Base-by-base conservation (phyloP, 2,329 filamentous ascomycete species). In the Lojkania enalia region DNA sequence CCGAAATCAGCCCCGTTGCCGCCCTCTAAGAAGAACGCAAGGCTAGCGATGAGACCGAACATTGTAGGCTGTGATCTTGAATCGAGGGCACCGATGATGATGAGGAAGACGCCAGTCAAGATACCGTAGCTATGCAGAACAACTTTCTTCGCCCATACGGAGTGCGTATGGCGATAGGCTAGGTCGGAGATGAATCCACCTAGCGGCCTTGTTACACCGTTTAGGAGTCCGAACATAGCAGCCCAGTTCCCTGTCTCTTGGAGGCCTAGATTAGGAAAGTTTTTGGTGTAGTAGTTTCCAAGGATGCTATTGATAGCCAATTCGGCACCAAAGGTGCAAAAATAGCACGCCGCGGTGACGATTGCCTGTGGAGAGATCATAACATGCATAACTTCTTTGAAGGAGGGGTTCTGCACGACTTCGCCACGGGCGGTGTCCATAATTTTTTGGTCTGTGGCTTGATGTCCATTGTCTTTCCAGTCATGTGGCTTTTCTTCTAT, bases 1-100 rank as follows among this genome's bases (percentile, higher is more conserved):
- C 87, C 82, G 69, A 92, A 95, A 71, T 87, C 90, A 19, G 87
- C 83, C 0, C 90, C 90, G 64, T 95, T 95, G 29, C 83, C 84
- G 1, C 86, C 88, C 66, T 94, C 88, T 30, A 90, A 72, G 73
- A 95, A 95, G 63, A 95, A 76, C 0, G 87, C 88, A 71, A 90
- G 78, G 3, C 85, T 80, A 2, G 84, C 84, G 1, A 94, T 73
- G 4, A 95, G 81, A 1, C 87, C 88, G 48, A 92, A 83, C 77
- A 94, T 84, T 2, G 81, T 83, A 3, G 76, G 68, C 40, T 84
- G 67, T 20, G 75, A 61, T 16, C 81, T 78, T 0, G 86, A 77
- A 63, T 92, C 72, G 0, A 77, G 63, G 2, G 82, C 56, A 2
- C 84, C 84, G 51, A 85, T 82, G 7, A 76, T 74, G 49, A 87